Evolutionary conservation across 2,329 filamentous ascomycete species (phyloP).

Genomic region (Stromatinia cepivora): DNA sequence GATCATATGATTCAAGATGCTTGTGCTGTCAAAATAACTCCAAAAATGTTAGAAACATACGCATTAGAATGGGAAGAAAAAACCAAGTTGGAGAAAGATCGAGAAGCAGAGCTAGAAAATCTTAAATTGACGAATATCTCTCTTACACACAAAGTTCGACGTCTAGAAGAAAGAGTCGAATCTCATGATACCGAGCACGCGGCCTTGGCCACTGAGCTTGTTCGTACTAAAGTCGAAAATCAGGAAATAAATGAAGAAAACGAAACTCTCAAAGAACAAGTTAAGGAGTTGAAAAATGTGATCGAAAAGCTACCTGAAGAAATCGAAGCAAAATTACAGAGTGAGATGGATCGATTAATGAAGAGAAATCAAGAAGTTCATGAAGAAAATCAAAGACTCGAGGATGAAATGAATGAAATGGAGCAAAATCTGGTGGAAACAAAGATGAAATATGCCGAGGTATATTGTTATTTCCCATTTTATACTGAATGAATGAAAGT

Average conservation of each 20-base stretch:
- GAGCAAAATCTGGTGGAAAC: constrained; percentile 89
- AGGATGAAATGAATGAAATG: constrained; percentile 88
- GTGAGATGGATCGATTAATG: constrained; percentile 90
- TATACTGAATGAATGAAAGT: constrained; percentile 20
- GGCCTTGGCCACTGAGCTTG: constrained; percentile 84
- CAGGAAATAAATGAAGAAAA: constrained; percentile 87
- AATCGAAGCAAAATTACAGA: constrained; percentile 76
- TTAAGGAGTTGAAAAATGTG: constrained; percentile 78
- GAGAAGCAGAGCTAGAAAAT: constrained; percentile 76
- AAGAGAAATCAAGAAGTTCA: constrained; percentile 90
- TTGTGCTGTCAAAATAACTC: constrained; percentile 80
- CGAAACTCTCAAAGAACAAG: constrained; percentile 81
- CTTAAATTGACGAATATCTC: constrained; percentile 66
- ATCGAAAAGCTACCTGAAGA: constrained; percentile 89
- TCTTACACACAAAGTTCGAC: constrained; percentile 74
- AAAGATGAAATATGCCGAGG: constrained; percentile 95
- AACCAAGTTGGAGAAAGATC: constrained; percentile 75
- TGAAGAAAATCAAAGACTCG: constrained; percentile 83
- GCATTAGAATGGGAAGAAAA: constrained; percentile 91
- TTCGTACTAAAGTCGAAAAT: constrained; percentile 90
- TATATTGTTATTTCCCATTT: constrained; percentile 51
- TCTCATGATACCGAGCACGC: constrained; percentile 89
- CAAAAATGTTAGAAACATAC: constrained; percentile 79
- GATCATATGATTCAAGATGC: constrained; percentile 93
- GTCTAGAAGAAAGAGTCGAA: constrained; percentile 84